Evolutionary conservation across 768 basidiomycete species (phyloP).

Genomic region (Boletus rufocinnamomeus): DNA sequence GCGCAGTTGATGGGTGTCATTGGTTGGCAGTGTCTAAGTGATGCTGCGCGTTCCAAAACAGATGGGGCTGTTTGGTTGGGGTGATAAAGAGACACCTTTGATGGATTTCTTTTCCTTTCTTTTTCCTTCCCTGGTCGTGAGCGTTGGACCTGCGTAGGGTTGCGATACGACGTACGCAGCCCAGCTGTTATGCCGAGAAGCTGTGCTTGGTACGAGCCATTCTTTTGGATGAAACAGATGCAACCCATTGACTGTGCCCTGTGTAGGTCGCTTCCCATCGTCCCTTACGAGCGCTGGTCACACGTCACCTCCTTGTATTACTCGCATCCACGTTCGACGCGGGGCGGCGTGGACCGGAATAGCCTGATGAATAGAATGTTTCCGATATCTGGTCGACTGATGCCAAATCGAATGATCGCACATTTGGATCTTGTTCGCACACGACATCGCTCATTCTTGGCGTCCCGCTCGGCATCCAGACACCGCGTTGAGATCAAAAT

Average conservation of each 20-base stretch:
- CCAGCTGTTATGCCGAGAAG: neutral
- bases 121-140: constrained; percentile 6
- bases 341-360: constrained; percentile 6
- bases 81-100: constrained; percentile 8
- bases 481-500: constrained; percentile 1
- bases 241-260: constrained; percentile 4
- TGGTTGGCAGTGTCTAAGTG: constrained; percentile 10
- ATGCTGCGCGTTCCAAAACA: constrained; percentile 2
- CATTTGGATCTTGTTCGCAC: neutral
- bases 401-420: constrained; percentile 2
- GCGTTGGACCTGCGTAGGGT: constrained; percentile 1
- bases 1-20: constrained; percentile 13
- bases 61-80: constrained; percentile 12
- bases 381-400: constrained; percentile 1
- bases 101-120: constrained; percentile 5
- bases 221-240: neutral
- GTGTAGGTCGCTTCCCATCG: constrained; percentile 7
- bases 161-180: neutral
- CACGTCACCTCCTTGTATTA: neutral
- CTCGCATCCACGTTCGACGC: neutral
- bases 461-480: neutral
- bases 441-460: neutral
- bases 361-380: constrained; percentile 15
- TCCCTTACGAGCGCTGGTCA: neutral
- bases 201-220: constrained; percentile 18